Evolutionary conservation across 768 basidiomycete genomes (phyloP).

Genomic region (Calvatia gigantea): DNA sequence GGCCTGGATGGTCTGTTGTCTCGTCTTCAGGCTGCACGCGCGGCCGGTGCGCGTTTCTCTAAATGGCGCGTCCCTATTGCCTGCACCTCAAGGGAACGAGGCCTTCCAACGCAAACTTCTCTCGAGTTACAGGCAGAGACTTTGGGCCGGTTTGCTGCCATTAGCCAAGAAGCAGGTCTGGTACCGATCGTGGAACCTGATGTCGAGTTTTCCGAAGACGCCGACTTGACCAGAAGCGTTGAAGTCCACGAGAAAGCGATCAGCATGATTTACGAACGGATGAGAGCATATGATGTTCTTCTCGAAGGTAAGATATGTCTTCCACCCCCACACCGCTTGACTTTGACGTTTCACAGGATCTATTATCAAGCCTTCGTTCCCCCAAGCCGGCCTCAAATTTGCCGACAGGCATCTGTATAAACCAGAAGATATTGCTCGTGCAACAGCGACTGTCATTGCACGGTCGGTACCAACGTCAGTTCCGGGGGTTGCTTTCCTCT

Average conservation of each 20-base stretch:
- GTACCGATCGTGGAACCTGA: conserved; percentile 55
- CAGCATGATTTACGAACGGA: conserved; percentile 40
- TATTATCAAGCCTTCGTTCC: conserved; percentile 50
- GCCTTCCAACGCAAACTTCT: conserved; percentile 36
- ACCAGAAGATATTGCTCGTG: conserved; percentile 39
- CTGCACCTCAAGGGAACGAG: conserved; percentile 32
- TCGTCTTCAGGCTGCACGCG: conserved; percentile 37
- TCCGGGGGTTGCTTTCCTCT: conserved; percentile 47
- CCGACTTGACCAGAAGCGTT: conserved; percentile 39
- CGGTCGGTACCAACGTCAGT: conserved; percentile 44
- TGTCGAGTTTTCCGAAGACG: conserved; percentile 46
- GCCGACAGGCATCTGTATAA: conserved; percentile 32
- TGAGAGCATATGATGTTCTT: conserved; percentile 42
- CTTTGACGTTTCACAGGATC: conserved; percentile 29
- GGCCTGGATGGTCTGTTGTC: conserved; percentile 45
- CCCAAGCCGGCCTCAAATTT: conserved; percentile 44
- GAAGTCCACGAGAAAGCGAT: conserved; percentile 46
- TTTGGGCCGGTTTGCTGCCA: conserved; percentile 43
- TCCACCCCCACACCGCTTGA: background rate
- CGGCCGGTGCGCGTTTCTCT: conserved; percentile 45
- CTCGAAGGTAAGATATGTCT: conserved; percentile 36
- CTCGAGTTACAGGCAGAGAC: conserved; percentile 45
- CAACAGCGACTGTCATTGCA: conserved; percentile 41
- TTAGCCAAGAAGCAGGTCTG: conserved; percentile 48
- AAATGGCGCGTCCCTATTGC: conserved; percentile 50